These are phyloP conservation scores for Naganishia vishniacii DNA, from an alignment of 768 basidiomycete species.

Conservation along the genomic window DNA sequence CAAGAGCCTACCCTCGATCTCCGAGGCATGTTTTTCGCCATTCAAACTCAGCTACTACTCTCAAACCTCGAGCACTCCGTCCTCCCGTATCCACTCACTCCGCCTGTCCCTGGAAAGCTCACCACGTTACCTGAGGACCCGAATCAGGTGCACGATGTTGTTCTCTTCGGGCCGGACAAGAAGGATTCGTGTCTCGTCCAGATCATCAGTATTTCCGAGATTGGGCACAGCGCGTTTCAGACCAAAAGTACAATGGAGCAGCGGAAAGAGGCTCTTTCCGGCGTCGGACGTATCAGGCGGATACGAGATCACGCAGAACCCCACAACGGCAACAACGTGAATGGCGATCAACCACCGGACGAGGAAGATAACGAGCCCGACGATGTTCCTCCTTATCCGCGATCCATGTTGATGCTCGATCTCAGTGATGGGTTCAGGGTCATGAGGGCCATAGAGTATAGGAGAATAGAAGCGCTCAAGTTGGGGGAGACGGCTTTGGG, in stretches of 20 bases:
- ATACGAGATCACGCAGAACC: constrained; percentile 27
- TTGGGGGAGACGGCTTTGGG: constrained; percentile 75
- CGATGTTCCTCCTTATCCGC: constrained; percentile 69
- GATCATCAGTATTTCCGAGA: constrained; percentile 70
- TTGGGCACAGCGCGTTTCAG: constrained; percentile 74
- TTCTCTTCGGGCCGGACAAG: constrained; percentile 27
- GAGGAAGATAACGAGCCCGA: constrained; percentile 53
- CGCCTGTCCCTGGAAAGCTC: constrained; percentile 20
- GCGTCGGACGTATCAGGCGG: constrained; percentile 38
- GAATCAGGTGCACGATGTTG: constrained; percentile 32
- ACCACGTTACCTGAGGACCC: constrained; percentile 28
- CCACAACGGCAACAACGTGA: constrained; percentile 10
- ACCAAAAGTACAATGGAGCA: constrained; percentile 62
- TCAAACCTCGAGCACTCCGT: constrained; percentile 40
- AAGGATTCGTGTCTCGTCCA: constrained; percentile 57
- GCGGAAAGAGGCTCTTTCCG: constrained; percentile 55
- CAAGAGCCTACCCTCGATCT: constrained; percentile 2
- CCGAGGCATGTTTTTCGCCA: constrained; percentile 22
- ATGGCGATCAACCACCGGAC: constrained; percentile 43
- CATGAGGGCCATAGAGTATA: constrained; percentile 74
- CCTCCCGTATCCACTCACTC: constrained; percentile 30
- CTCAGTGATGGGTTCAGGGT: constrained; percentile 69
- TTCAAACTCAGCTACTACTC: constrained; percentile 23
- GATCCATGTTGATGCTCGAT: constrained; percentile 69
- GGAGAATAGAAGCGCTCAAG: constrained; percentile 59